Base-by-base conservation (phyloP, 805 yeast species). In the Lipomyces yamanashiensis region DNA sequence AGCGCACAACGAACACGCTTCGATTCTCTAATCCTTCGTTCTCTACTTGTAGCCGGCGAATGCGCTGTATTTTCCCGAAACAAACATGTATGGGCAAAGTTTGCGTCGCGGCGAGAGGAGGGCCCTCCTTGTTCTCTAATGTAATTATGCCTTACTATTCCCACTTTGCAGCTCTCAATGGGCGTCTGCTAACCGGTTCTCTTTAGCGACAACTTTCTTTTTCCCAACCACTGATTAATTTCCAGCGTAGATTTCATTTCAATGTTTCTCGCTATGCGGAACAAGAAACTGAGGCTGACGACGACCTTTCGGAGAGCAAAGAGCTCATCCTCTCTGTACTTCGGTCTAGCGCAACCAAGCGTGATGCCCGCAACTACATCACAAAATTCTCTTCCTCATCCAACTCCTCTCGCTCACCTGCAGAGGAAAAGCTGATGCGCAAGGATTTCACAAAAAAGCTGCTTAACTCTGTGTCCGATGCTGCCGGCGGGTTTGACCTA, bases 341-440 rank as follows among this genome's bases (percentile, higher is more conserved):
- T 62, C 87, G 87, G 71, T 87, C 97, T 1, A 90, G 98, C 3
- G 96, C 98, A 6, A 93, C 98, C 0, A 92, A 91, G 74, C 80
- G 99, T 64, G 98, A 93, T 73, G 96, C 97, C 5, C 82, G 85
- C 67, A 88, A 87, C 67, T 93, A 92, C 73, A 77, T 93, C 53
- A 79, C 84, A 41, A 89, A 87, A 72, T 93, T 92, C 73, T 76
- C 81, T 1, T 21, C 51, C 21, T 9, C 41, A 5, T 51, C n/a
- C n/a, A n/a, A n/a, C 10, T 82, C 85, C 53, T 75, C 81, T n/a
- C 70, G 77, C 39, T 72, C 74, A 43, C 51, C 41, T 15, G 28
- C 48, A 7, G 53, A 21, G n/a, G 67, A 54, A 12, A 81, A 75
- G 59, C 65, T 64, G 69, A 76, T 36, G 75, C 78, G 62, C 70